A percentile compares a stretch with the other conserved stretches of the same genome.
phyloP scores from a whole-genome alignment of 768 basidiomycete species.

The Suillus plorans region DNA sequence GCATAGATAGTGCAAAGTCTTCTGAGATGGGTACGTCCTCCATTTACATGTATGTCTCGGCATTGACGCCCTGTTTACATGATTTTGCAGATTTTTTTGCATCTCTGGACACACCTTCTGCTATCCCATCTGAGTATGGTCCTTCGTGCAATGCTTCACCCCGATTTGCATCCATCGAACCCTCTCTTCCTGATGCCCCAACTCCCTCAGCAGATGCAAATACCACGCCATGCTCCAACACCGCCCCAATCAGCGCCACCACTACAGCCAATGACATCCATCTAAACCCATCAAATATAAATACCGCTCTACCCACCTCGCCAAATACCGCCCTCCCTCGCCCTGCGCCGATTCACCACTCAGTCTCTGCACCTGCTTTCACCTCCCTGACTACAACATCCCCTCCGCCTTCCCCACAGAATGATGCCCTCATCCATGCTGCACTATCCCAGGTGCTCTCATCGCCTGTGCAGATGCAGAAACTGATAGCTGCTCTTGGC shows the following conservation, averaged over 20 bases:
- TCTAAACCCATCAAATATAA: conserved; percentile 8
- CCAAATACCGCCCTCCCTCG: conserved; percentile 25
- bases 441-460: conserved; percentile 50
- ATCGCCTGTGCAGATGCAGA: conserved; percentile 57
- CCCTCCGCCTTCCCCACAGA: conserved; percentile 16
- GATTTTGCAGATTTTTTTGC: conserved; percentile 39
- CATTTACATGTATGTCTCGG: conserved; percentile 1
- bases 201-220: conserved; percentile 15
- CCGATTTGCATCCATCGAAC: conserved; percentile 28
- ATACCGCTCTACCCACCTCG: not conserved
- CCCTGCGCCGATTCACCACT: conserved; percentile 10
- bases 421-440: conserved; percentile 47
- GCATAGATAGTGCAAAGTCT: conserved; percentile 27
- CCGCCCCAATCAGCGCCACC: conserved; percentile 17
- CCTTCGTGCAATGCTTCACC: conserved; percentile 14
- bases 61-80: conserved; percentile 5
- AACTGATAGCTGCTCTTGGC: conserved; percentile 47
- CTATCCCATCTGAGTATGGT: conserved; percentile 34
- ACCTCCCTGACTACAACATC: conserved; percentile 8
- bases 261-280: conserved; percentile 15
- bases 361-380: conserved; percentile 3
- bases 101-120: conserved; percentile 46
- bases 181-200: conserved; percentile 18
- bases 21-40: conserved; percentile 12
- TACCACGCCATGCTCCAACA: conserved; percentile 8